phyloP scores from a whole-genome alignment of 176 grass and related monocot genomes.

The Bolboschoenus planiculmis region DNA sequence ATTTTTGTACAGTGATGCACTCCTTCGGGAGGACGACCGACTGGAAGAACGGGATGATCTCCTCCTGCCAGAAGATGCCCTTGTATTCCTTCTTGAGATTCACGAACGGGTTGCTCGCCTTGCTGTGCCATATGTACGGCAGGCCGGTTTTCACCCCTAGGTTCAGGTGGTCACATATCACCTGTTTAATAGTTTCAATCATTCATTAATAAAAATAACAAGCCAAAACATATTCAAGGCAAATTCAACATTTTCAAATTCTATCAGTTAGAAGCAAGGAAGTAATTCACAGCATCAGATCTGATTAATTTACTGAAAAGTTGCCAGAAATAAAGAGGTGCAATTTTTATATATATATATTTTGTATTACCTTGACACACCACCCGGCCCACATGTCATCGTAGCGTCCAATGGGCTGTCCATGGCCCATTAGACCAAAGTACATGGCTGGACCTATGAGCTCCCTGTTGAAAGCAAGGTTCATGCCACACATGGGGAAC shows the following conservation, averaged over 20 bases:
- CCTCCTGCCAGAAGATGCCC: slow-evolving; percentile 63
- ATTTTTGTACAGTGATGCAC: slow-evolving; percentile 51
- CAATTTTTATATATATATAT: background rate
- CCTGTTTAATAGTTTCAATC: background rate
- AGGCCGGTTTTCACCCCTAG: slow-evolving; percentile 52
- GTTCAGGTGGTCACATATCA: slow-evolving; percentile 49
- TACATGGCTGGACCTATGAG: slow-evolving; percentile 67
- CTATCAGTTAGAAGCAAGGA: background rate
- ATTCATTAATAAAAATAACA: background rate
- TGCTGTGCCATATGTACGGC: slow-evolving; percentile 63
- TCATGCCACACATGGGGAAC: slow-evolving; percentile 71
- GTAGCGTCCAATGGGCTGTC: slow-evolving; percentile 63
- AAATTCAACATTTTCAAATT: background rate
- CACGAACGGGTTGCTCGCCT: slow-evolving; percentile 60
- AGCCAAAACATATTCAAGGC: background rate
- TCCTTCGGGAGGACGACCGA: slow-evolving; percentile 35
- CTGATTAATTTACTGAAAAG: background rate
- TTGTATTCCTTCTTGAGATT: slow-evolving; percentile 68
- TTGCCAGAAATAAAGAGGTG: background rate
- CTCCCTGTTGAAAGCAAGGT: slow-evolving; percentile 57
- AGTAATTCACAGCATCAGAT: background rate
- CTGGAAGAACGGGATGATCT: slow-evolving; percentile 63
- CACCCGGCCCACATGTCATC: slow-evolving; percentile 73
- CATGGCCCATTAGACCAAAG: slow-evolving; percentile 68
- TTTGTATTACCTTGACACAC: slow-evolving; percentile 47